These are phyloP conservation scores for Fusarium nanum DNA, from an alignment of 2,329 filamentous ascomycete species.

Conservation along the genomic window DNA sequence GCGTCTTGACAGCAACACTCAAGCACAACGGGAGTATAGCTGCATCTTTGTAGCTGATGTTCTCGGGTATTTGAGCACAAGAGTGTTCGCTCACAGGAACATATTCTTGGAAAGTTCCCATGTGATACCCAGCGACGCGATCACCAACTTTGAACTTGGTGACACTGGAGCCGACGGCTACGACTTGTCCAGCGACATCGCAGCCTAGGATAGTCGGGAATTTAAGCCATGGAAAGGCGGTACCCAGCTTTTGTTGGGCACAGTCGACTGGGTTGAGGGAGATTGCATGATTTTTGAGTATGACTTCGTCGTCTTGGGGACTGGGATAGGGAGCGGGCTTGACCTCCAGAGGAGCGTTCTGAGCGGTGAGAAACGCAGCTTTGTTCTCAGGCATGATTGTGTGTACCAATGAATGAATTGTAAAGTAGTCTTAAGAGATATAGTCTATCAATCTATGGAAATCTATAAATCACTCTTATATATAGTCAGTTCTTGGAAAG, in stretches of 20 bases:
- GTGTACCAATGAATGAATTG: neutral
- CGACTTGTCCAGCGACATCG: slow-evolving; percentile 10
- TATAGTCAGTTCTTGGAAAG: neutral
- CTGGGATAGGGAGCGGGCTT: neutral
- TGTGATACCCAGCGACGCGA: neutral
- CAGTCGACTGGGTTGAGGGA: slow-evolving; percentile 17
- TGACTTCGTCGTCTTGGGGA: slow-evolving; percentile 2
- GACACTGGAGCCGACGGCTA: neutral
- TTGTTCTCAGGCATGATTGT: slow-evolving; percentile 8
- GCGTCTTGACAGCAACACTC: slow-evolving; percentile 14
- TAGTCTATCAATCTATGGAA: rapidly evolving
- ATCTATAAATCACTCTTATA: neutral
- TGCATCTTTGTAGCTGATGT: neutral
- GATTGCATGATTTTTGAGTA: slow-evolving; percentile 12
- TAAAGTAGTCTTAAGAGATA: too few species aligned
- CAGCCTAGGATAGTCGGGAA: slow-evolving; percentile 19
- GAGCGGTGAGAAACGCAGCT: slow-evolving; percentile 6
- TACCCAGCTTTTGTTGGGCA: slow-evolving; percentile 14
- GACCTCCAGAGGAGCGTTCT: slow-evolving; percentile 10
- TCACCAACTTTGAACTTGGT: slow-evolving; percentile 16
- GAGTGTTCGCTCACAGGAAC: slow-evolving; percentile 7
- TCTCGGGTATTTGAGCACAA: neutral
- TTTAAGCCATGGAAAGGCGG: slow-evolving; percentile 21
- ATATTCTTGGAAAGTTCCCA: slow-evolving; percentile 13
- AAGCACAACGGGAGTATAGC: slow-evolving; percentile 11